phyloP scores from a whole-genome alignment of 495 filamentous ascomycete species.

The Penicillium coffeae region DNA sequence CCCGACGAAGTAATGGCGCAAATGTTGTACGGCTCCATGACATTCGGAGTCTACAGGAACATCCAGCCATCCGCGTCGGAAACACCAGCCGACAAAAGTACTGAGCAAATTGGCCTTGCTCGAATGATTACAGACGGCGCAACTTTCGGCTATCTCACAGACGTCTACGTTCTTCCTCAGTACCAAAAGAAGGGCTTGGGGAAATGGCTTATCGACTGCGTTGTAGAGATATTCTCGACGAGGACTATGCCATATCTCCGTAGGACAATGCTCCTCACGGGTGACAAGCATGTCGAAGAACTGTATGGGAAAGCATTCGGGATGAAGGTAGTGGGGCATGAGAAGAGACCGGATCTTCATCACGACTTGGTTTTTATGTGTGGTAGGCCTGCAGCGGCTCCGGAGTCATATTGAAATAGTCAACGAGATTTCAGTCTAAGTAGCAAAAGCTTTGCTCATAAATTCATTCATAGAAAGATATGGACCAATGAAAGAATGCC shows the following conservation, averaged over 20 bases:
- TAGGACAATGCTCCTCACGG: conserved; percentile 48
- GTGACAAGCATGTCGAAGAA: conserved; percentile 26
- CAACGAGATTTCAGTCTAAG: not conserved
- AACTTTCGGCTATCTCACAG: conserved; percentile 68
- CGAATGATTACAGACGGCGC: conserved; percentile 62
- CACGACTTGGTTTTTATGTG: conserved; percentile 21
- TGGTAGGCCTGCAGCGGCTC: conserved; percentile 14
- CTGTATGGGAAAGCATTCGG: conserved; percentile 50
- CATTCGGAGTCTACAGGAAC: conserved; percentile 50
- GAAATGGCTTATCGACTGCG: conserved; percentile 56
- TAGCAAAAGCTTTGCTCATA: too few species aligned
- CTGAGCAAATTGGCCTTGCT: conserved; percentile 55
- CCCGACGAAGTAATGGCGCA: conserved; percentile 37
- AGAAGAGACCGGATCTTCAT: conserved; percentile 19
- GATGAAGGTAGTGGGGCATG: conserved; percentile 34
- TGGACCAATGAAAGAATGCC: too few species aligned
- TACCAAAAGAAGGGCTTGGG: conserved; percentile 59
- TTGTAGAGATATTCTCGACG: conserved; percentile 47
- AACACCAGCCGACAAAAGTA: conserved; percentile 6
- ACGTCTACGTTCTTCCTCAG: conserved; percentile 61
- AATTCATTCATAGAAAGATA: too few species aligned
- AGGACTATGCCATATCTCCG: conserved; percentile 53
- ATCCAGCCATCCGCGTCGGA: conserved; percentile 1
- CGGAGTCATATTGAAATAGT: not conserved
- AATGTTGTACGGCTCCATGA: conserved; percentile 49